These are phyloP conservation scores for Trichosanthes cucumerina DNA, from an alignment of 306 rosid species.

Conservation along the genomic window DNA sequence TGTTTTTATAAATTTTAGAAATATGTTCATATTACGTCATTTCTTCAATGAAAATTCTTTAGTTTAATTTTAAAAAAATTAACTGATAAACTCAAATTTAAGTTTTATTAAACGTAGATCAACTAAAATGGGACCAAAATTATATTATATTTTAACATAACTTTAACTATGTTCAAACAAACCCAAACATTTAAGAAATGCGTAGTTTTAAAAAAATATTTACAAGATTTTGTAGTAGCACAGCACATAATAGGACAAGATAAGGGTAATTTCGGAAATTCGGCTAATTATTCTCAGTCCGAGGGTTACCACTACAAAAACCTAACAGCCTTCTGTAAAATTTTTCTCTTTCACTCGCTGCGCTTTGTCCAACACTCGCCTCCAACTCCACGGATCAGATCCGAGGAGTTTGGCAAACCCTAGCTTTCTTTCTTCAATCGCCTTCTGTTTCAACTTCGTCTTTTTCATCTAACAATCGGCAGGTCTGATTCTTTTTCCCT, in stretches of 20 bases:
- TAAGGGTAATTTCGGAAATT: neutral
- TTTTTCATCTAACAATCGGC: neutral
- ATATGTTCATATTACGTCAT: no score
- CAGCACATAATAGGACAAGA: neutral
- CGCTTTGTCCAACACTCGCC: slow-evolving; percentile 20
- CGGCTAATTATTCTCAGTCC: neutral
- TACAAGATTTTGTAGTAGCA: neutral
- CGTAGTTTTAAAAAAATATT: neutral
- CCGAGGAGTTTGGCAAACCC: slow-evolving; percentile 94
- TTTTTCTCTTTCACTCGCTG: neutral
- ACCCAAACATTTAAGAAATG: neutral
- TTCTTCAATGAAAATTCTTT: no score
- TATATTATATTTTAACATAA: no score
- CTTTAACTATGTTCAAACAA: neutral
- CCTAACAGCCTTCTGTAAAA: neutral
- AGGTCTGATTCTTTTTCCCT: neutral
- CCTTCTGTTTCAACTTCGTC: neutral
- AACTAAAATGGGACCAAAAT: no score
- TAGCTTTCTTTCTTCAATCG: slow-evolving; percentile 16
- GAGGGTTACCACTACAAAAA: slow-evolving; percentile 24
- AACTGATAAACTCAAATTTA: no score
- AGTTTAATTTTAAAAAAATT: no score
- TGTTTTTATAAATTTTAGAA: no score
- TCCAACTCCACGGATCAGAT: slow-evolving; percentile 98
- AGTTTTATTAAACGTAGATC: no score